These are phyloP conservation scores for Aspergillus latus DNA, from an alignment of 2,329 filamentous ascomycete genomes.

Conservation along the genomic window DNA sequence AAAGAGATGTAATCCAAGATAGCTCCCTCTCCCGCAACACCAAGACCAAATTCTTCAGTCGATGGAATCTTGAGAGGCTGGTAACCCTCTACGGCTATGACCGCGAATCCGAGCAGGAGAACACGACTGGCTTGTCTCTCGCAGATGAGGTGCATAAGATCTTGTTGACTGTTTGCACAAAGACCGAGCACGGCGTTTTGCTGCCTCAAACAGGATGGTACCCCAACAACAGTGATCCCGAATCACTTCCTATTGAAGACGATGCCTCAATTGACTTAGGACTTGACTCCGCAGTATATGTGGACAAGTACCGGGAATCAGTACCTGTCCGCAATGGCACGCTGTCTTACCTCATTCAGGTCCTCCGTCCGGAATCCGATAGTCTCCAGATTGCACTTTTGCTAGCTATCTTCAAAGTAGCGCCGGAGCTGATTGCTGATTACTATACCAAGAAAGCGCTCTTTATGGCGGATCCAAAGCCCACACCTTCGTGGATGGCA, in stretches of 20 bases:
- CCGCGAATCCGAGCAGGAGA: slow-evolving; percentile 47
- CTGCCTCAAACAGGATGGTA: slow-evolving; percentile 82
- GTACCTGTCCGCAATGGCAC: slow-evolving; percentile 76
- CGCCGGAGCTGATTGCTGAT: slow-evolving; percentile 82
- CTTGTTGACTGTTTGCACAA: slow-evolving; percentile 72
- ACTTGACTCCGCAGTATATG: slow-evolving; percentile 68
- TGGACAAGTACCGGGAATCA: slow-evolving; percentile 64
- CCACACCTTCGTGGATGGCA: slow-evolving; percentile 91
- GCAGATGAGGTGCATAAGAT: slow-evolving; percentile 72
- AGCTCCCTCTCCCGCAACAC: slow-evolving; percentile 67
- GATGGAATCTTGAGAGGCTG: slow-evolving; percentile 70
- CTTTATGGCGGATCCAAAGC: slow-evolving; percentile 86
- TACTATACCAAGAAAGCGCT: slow-evolving; percentile 80
- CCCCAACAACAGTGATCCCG: slow-evolving; percentile 65
- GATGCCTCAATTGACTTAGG: slow-evolving; percentile 60
- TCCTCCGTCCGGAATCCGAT: slow-evolving; percentile 79
- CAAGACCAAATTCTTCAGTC: slow-evolving; percentile 75
- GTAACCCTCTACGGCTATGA: slow-evolving; percentile 66
- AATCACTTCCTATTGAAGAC: slow-evolving; percentile 49
- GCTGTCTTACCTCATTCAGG: slow-evolving; percentile 74
- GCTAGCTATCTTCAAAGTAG: slow-evolving; percentile 73
- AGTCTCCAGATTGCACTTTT: slow-evolving; percentile 78
- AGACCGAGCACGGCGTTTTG: slow-evolving; percentile 69
- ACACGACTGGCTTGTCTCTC: slow-evolving; percentile 53
- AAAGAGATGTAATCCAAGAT: slow-evolving; percentile 71